Percentiles rank a stretch among this genome's conserved stretches.
These are phyloP conservation scores for Syzygium aqueum DNA, from an alignment of 345 rosid species.

Conservation along the genomic window DNA sequence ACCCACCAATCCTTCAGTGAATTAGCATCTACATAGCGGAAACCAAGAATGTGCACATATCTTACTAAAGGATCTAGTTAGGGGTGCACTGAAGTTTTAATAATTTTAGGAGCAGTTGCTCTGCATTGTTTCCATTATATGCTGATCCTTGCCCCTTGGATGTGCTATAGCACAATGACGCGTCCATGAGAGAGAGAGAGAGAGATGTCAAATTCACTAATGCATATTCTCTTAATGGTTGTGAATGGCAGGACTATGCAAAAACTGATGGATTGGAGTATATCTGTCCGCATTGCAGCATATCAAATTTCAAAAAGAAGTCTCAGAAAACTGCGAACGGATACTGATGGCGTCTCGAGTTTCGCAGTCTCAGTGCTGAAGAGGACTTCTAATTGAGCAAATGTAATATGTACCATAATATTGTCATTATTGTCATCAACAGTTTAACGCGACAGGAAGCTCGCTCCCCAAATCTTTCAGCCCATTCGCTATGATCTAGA, in stretches of 20 bases:
- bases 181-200: not conserved
- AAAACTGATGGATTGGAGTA: conserved; percentile 97
- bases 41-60: not conserved
- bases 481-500: not conserved
- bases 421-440: not conserved
- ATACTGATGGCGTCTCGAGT: conserved; percentile 9
- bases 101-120: not conserved
- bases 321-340: conserved; percentile 71
- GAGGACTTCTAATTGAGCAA: conserved; percentile 3
- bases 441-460: not conserved
- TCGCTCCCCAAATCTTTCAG: not conserved
- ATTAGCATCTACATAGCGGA: not conserved
- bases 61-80: not conserved
- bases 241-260: conserved; percentile 78
- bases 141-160: not conserved
- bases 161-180: not conserved
- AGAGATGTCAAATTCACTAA: not conserved
- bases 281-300: conserved; percentile 90
- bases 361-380: not conserved
- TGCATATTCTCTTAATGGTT: not conserved
- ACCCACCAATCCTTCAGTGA: not conserved
- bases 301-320: conserved; percentile 82
- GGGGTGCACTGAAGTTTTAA: not conserved
- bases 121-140: not conserved
- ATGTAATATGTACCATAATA: not conserved